Base-by-base conservation (phyloP, 169 alveolate species). In the Eimeria acervulina region DNA sequence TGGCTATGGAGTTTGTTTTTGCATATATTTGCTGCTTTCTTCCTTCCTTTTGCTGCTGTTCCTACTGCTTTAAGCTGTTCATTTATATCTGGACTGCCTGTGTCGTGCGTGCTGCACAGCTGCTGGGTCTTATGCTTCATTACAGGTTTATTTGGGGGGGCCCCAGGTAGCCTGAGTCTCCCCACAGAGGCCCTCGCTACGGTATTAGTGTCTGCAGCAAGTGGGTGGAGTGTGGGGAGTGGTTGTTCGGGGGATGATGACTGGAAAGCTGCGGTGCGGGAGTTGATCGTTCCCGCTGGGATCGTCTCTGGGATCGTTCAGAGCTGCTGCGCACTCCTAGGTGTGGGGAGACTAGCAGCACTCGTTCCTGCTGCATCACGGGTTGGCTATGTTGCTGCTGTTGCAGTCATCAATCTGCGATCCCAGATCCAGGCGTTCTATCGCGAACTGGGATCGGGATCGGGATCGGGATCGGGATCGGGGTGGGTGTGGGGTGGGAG, bases 1-100 rank as follows among this genome's bases (percentile, higher is more conserved):
- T 74, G 85, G 85, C 85, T 74, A 28, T 17, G 26, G 59, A 23
- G 33, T 26, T 36, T 19, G 59, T 15, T 26, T 52, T 52, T 7
- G 85, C 26, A 19, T 28, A 23, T 31, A n/a, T 28, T 31, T 17
- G 17, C 85, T 12, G 85, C 59, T 8, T 31, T 74, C 33, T 74
- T 74, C 85, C 21, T 90, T n/a, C 89, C 95, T 6, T 38, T 90
- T 40, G 66, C 95, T 4, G 51, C 40, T 55, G 52, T 90, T 68
- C 95, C 95, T 31, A 80, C 95, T 31, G 80, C 95, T 13, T 70
- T 90, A 88, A 90, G 89, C 5, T 90, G 95, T 26, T 87, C 95
- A 1, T 47, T 90, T 17, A 23, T 90, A 5, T 80, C 95, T 12
- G 80, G 80, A 21, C 72, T 90, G 66, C 95, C 95, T 6, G 89